phyloP scores from a whole-genome alignment of 2,329 filamentous ascomycete genomes.

The Sclerotinia sclerotiorum region DNA sequence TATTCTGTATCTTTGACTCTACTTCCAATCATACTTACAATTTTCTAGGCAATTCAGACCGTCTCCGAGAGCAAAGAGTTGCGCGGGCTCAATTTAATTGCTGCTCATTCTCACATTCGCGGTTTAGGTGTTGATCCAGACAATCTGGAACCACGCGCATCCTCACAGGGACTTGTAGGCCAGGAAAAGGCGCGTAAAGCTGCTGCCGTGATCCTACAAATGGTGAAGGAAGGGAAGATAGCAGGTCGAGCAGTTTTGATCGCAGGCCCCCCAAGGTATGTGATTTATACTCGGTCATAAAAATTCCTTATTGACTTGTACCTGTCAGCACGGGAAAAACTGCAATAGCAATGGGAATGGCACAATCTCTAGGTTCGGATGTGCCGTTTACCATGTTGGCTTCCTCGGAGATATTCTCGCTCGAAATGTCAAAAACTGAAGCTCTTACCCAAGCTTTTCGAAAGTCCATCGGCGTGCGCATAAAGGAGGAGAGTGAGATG shows the following conservation, averaged over 20 bases:
- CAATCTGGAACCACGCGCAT: conserved; percentile 79
- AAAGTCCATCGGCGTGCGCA: conserved; percentile 95
- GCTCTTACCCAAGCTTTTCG: conserved; percentile 98
- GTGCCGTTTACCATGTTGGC: conserved; percentile 96
- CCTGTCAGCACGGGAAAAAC: conserved; percentile 85
- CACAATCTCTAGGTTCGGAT: conserved; percentile 89
- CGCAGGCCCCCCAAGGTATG: conserved; percentile 81
- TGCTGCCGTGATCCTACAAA: conserved; percentile 92
- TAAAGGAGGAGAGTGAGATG: conserved; percentile 98
- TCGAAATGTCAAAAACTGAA: conserved; percentile 99
- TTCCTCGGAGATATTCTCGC: conserved; percentile 94
- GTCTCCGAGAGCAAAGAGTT: conserved; percentile 95
- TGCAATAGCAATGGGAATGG: conserved; percentile 98
- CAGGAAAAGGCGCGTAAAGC: conserved; percentile 97
- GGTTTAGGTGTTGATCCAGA: conserved; percentile 91
- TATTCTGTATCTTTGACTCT: neutral
- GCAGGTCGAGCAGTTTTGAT: conserved; percentile 92
- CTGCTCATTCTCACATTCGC: conserved; percentile 96
- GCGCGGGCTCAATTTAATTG: conserved; percentile 93
- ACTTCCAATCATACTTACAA: neutral
- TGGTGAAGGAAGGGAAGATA: conserved; percentile 99
- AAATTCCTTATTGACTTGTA: conserved; percentile 21
- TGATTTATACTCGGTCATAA: conserved; percentile 2
- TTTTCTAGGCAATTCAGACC: conserved; percentile 65
- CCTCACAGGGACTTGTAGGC: conserved; percentile 91